These are phyloP conservation scores for Emmonsiellopsis sp. DNA, from an alignment of 2,329 filamentous ascomycete species.

Conservation along the genomic window DNA sequence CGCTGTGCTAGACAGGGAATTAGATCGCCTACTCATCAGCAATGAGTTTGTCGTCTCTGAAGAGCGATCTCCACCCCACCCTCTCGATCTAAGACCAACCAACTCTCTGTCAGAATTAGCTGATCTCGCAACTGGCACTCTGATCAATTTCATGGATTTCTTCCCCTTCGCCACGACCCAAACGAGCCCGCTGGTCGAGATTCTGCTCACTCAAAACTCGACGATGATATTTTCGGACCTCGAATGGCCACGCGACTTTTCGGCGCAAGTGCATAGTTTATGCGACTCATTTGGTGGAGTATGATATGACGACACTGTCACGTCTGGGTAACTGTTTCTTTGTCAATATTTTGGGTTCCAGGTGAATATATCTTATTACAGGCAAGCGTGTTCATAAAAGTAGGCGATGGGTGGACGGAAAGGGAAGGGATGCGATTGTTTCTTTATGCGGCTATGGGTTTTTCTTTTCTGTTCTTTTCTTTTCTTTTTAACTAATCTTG, in stretches of 20 bases:
- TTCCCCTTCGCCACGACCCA: constrained; percentile 27
- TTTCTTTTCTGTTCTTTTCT: too few species aligned
- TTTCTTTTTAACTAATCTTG: too few species aligned
- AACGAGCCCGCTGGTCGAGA: constrained; percentile 22
- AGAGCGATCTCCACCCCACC: constrained; percentile 8
- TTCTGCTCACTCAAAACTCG: constrained; percentile 14
- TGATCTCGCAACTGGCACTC: constrained; percentile 4
- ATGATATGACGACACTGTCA: background rate
- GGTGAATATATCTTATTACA: background rate
- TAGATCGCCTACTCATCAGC: constrained; percentile 18
- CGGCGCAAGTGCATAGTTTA: background rate
- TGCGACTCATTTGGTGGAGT: constrained; percentile 1
- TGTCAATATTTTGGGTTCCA: background rate
- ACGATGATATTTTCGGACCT: constrained; percentile 4
- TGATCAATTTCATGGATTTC: constrained; percentile 26
- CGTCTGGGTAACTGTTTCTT: background rate
- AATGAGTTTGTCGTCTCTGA: constrained; percentile 4
- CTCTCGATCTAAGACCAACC: constrained; percentile 11
- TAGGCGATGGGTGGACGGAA: too few species aligned
- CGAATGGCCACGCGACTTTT: constrained; percentile 2
- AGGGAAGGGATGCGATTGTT: too few species aligned
- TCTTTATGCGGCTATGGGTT: too few species aligned
- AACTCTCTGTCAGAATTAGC: constrained; percentile 4
- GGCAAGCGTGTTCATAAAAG: too few species aligned
- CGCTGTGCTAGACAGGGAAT: constrained; percentile 25